These are phyloP conservation scores for Pisolithus albus DNA, from an alignment of 768 basidiomycete species.

Conservation along the genomic window DNA sequence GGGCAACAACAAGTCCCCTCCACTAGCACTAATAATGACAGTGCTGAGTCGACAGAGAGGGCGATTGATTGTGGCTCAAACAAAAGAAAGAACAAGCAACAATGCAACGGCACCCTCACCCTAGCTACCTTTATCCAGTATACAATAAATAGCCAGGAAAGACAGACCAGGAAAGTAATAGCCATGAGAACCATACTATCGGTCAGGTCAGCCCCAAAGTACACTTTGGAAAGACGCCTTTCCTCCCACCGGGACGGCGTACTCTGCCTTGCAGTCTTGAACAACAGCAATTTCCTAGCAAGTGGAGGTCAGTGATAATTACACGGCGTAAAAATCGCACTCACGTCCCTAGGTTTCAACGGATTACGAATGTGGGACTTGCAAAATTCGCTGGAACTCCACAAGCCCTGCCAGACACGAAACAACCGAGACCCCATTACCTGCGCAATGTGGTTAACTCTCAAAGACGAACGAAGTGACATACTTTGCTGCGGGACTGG, in stretches of 20 bases:
- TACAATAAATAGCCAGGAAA: neutral
- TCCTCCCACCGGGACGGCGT: constrained; percentile 4
- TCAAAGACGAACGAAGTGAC: neutral
- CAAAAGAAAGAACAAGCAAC: neutral
- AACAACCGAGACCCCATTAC: constrained; percentile 4
- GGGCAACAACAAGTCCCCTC: neutral
- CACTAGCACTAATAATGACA: no score
- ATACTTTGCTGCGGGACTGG: constrained; percentile 5
- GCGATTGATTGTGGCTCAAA: neutral
- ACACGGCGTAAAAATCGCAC: neutral
- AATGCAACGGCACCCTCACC: neutral
- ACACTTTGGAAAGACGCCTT: neutral
- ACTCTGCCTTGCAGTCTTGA: constrained; percentile 2
- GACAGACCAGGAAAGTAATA: neutral
- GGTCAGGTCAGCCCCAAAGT: neutral
- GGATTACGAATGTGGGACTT: constrained; percentile 6
- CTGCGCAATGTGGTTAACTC: constrained; percentile 2
- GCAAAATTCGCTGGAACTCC: neutral
- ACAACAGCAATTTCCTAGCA: neutral
- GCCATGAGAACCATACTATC: neutral
- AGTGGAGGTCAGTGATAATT: constrained; percentile 3
- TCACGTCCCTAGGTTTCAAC: neutral
- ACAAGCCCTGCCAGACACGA: neutral
- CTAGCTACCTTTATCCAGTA: neutral
- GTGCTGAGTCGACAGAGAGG: no score